Base-by-base conservation (phyloP, 208 protist species). In the Leptomonas seymouri region DNA sequence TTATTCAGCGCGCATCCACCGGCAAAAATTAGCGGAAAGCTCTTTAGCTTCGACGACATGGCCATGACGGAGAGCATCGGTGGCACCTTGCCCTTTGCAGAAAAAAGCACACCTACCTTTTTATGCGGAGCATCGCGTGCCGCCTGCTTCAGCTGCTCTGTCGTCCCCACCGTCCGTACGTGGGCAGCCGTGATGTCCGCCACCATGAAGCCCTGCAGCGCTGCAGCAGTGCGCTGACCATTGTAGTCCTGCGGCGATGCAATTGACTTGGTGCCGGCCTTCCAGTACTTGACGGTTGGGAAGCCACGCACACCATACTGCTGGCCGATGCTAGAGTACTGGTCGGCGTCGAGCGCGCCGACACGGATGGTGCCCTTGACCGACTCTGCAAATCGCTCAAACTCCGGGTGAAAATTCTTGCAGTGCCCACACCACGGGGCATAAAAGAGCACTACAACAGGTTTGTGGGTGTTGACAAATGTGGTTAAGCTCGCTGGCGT, bases 351-450 rank as follows among this genome's bases (percentile, higher is more conserved):
- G 39, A 97, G 62, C 27, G 93, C 92, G 20, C 89, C 93, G 4
- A 98, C 87, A 23, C 88, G 92, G 45, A 94, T 78, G 0, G 83
- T 84, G 21, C 89, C 94, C 66, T 94, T 88, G 21, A 93, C 67
- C 0, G 75, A 48, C 59, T 87, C 57, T 5, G 90, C 93, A 65
- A 97, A 93, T 28, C 85, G 79, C 63, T 95, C 91, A 64, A 85
- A 96, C 63, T 96, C 88, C 5, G 86, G 84, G 69, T 97, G 88
- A 39, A 98, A 86, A 15, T 81, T 74, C 67, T 95, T 96, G 90
- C 97, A 99, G 83, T 98, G 97, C 16, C 96, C 96, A 71, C 97
- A 99, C 97, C 97, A 98, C 63, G 95, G 93, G 23, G 94, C 94
- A 67, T 98, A 98, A 67, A 98, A 98, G 67, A 97, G 83, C 31